Conservation (phyloP, 2,329 filamentous ascomycete species). For the Aspergillaceae sp. region DNA sequence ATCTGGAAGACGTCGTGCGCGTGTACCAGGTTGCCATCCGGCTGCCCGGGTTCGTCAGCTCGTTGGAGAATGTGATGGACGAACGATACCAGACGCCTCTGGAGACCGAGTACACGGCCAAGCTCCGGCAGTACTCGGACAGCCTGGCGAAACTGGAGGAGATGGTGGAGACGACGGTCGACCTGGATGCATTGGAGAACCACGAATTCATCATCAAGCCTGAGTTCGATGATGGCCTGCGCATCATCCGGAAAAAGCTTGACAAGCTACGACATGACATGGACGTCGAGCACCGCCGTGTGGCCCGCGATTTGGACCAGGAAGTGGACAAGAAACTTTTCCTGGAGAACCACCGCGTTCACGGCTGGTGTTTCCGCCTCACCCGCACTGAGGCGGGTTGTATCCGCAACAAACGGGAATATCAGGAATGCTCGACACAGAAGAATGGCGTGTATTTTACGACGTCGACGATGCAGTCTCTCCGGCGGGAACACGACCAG, state of each 20-base stretch:
- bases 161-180: conserved; percentile 97
- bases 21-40: conserved; percentile 92
- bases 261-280: conserved; percentile 78
- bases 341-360: conserved; percentile 88
- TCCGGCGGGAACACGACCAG: conserved; percentile 87
- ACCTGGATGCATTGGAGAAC: conserved; percentile 87
- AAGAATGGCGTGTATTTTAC: conserved; percentile 99
- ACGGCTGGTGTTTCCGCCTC: conserved; percentile 92
- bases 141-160: conserved; percentile 81
- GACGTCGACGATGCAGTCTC: conserved; percentile 66
- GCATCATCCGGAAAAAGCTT: conserved; percentile 82
- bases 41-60: conserved; percentile 78
- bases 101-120: conserved; percentile 77
- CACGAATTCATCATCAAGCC: conserved; percentile 99
- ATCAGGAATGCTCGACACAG: conserved; percentile 93
- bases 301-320: conserved; percentile 73
- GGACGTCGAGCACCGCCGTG: conserved; percentile 67
- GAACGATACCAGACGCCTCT: conserved; percentile 82
- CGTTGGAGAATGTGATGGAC: conserved; percentile 89
- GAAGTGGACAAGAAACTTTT: conserved; percentile 99
- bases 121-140: conserved; percentile 66
- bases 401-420: conserved; percentile 82
- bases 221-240: conserved; percentile 84
- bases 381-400: conserved; percentile 84
- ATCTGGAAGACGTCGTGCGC: conserved; percentile 87